A percentile compares a stretch with the other conserved stretches of the same genome.
Evolutionary conservation across 1,284 basidiomycete genomes (phyloP).

Genomic region (Ceratobasidium sp.): DNA sequence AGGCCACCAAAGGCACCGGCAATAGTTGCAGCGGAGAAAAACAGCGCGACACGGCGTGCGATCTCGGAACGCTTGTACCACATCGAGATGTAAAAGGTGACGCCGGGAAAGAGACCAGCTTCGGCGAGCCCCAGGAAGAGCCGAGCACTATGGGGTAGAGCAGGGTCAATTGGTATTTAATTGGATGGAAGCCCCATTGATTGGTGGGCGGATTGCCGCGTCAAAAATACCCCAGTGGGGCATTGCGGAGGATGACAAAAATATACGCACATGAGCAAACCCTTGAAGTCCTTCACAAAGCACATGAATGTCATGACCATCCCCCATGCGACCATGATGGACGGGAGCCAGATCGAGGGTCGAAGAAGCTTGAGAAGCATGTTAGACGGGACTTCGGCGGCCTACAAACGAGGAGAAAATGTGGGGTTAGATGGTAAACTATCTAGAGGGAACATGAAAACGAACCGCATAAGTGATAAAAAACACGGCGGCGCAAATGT

Average conservation of each 20-base stretch:
- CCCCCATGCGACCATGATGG: conserved; percentile 56
- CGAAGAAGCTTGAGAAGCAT: conserved; percentile 45
- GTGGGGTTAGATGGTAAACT: conserved; percentile 25
- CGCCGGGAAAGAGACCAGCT: conserved; percentile 56
- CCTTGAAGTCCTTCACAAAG: conserved; percentile 54
- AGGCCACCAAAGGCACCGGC: conserved; percentile 54
- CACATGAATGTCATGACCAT: conserved; percentile 57
- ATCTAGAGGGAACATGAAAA: not conserved
- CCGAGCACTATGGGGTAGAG: conserved; percentile 42
- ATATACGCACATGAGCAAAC: conserved; percentile 51
- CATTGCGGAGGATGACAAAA: too few species aligned
- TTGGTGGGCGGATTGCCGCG: not conserved
- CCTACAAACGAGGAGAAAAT: conserved; percentile 3
- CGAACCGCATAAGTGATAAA: conserved; percentile 46
- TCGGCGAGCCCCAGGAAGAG: conserved; percentile 48
- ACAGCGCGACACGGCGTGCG: conserved; percentile 56
- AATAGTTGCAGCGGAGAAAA: conserved; percentile 60
- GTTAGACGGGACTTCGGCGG: conserved; percentile 47
- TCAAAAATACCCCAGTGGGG: too few species aligned
- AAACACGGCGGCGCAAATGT: conserved; percentile 48
- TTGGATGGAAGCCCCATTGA: not conserved
- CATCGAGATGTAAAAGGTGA: conserved; percentile 57
- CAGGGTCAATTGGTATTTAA: conserved; percentile 1
- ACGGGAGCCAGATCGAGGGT: conserved; percentile 47
- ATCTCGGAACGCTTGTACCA: conserved; percentile 55